Evolutionary conservation across 148 eudicot species (phyloP).

Genomic region (Camellia japonica): DNA sequence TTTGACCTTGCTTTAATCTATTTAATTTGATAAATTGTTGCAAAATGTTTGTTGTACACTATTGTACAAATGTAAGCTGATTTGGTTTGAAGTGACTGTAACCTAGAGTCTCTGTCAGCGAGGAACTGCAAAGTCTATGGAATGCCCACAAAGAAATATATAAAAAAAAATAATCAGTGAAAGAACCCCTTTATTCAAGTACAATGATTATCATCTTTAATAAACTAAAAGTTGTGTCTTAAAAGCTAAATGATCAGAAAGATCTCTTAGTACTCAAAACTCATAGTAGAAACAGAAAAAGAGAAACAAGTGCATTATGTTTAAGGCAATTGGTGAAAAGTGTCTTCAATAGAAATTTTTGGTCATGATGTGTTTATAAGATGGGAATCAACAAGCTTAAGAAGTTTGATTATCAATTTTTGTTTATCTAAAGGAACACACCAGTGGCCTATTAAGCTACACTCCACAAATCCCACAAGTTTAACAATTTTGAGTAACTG

Average conservation of each 20-base stretch:
- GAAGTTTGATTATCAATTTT: background rate
- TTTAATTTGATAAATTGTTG: too few relatives aligned
- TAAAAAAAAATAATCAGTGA: conserved; percentile 25
- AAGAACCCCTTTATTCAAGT: background rate
- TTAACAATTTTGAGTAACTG: too few relatives aligned
- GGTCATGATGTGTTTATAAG: background rate
- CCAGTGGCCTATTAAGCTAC: background rate
- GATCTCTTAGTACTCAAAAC: background rate
- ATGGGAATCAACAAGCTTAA: background rate
- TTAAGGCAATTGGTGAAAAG: background rate
- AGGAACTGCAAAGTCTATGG: conserved; percentile 59
- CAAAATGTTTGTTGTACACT: too few relatives aligned
- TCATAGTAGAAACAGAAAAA: background rate
- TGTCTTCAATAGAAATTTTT: background rate
- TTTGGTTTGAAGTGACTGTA: background rate
- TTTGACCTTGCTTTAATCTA: too few relatives aligned
- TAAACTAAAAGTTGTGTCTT: background rate
- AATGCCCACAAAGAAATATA: conserved; percentile 11
- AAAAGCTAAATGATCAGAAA: background rate
- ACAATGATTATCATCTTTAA: background rate
- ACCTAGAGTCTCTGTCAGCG: conserved; percentile 35
- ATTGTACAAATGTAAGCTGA: background rate
- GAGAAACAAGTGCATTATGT: background rate
- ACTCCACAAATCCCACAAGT: too few relatives aligned
- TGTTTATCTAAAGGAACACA: background rate